phyloP scores from a whole-genome alignment of 2,329 filamentous ascomycete genomes.

The Venturia carpophila region DNA sequence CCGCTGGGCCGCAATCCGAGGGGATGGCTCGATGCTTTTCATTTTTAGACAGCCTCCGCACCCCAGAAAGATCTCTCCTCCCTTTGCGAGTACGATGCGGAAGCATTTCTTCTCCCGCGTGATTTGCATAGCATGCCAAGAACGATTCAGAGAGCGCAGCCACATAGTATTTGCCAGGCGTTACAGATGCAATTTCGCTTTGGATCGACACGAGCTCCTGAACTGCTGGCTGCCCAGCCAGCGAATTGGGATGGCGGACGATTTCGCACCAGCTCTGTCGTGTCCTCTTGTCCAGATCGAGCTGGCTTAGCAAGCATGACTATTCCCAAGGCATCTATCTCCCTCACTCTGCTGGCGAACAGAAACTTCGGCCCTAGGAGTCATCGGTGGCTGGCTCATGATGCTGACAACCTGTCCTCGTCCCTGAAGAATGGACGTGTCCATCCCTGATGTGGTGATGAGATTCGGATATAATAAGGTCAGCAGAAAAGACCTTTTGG shows the following conservation, averaged over 20 bases:
- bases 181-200: background rate
- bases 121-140: no score
- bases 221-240: background rate
- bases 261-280: background rate
- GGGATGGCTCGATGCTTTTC: background rate
- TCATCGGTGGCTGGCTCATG: background rate
- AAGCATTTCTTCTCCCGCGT: background rate
- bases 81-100: background rate
- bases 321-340: background rate
- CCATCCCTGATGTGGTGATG: conserved; percentile 2
- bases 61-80: background rate
- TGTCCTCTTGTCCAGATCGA: background rate
- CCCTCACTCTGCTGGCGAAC: background rate
- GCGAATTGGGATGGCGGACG: background rate
- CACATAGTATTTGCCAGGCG: no score
- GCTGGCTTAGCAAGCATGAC: conserved; percentile 7
- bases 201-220: background rate
- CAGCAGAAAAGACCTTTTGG: background rate
- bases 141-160: background rate
- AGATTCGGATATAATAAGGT: conserved; percentile 6
- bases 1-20: background rate
- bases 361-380: background rate
- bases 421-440: background rate
- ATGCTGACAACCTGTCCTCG: background rate
- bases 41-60: background rate